Conservation (phyloP, 129 eudicot genomes). For the Ambrosia trifida region DNA sequence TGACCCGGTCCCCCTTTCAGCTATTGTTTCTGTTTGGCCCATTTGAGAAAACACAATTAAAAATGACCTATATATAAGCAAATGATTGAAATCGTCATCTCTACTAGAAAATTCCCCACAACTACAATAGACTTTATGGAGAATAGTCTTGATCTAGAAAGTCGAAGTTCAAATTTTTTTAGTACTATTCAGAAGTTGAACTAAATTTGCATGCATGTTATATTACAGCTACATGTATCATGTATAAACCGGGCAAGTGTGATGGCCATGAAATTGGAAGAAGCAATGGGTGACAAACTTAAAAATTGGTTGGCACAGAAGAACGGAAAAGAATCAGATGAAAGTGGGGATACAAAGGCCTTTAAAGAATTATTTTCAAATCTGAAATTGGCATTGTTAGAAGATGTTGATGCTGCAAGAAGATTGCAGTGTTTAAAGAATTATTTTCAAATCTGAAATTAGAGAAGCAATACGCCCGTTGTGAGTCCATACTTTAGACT, state of each 20-base stretch:
- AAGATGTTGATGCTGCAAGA: slow-evolving; percentile 40
- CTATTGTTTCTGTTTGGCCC: not conserved
- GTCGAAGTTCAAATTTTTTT: not conserved
- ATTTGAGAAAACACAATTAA: not conserved
- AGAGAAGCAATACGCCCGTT: slow-evolving; percentile 84
- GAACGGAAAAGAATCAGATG: slow-evolving; percentile 17
- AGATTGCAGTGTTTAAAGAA: slow-evolving; percentile 41
- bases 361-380: slow-evolving; percentile 33
- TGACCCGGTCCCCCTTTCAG: no score
- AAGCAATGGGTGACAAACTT: slow-evolving; percentile 43
- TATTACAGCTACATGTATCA: slow-evolving; percentile 66
- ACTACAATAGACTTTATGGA: not conserved
- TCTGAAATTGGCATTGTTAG: slow-evolving; percentile 40
- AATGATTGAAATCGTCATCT: not conserved
- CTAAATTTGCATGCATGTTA: not conserved
- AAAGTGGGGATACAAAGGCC: slow-evolving; percentile 14
- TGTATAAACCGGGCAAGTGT: slow-evolving; percentile 64
- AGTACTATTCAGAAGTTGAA: not conserved
- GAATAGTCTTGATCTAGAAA: slow-evolving; percentile 2
- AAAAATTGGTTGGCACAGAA: slow-evolving; percentile 21
- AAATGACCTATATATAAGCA: no score
- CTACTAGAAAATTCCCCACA: no score
- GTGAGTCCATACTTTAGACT: slow-evolving; percentile 87
- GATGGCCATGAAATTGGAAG: slow-evolving; percentile 76
- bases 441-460: no score